These are phyloP conservation scores for Penicillium robsamsonii DNA, from an alignment of 495 filamentous ascomycete species.

Conservation along the genomic window DNA sequence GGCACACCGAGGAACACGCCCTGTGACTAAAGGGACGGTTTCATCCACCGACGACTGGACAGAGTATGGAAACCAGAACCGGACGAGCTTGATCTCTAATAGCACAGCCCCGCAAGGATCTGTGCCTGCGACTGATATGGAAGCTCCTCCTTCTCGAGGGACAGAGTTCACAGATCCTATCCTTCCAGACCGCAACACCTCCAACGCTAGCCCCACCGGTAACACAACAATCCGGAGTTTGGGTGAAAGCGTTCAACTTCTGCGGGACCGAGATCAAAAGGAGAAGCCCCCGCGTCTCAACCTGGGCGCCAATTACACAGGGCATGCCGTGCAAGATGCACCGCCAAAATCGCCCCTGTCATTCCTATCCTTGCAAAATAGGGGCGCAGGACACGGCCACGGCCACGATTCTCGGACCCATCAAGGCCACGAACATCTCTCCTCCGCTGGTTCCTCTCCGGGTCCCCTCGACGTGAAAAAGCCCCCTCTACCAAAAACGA, in stretches of 20 bases:
- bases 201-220: constrained; percentile 71
- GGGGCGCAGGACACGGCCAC: constrained; percentile 42
- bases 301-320: constrained; percentile 55
- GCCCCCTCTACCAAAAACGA: constrained; percentile 29
- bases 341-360: constrained; percentile 68
- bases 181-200: constrained; percentile 62
- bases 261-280: constrained; percentile 55
- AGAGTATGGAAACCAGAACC: constrained; percentile 47
- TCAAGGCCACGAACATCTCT: constrained; percentile 75
- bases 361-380: constrained; percentile 60
- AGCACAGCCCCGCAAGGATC: constrained; percentile 40
- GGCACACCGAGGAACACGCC: constrained; percentile 72
- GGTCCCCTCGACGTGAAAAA: constrained; percentile 38
- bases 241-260: constrained; percentile 69
- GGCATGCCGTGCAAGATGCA: constrained; percentile 47
- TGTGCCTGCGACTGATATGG: constrained; percentile 50
- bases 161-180: constrained; percentile 73
- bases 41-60: constrained; percentile 43
- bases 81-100: constrained; percentile 50
- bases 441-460: constrained; percentile 74
- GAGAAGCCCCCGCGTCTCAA: constrained; percentile 55
- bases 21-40: constrained; percentile 42
- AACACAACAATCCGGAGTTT: constrained; percentile 64
- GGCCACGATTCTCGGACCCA: constrained; percentile 58
- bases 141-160: constrained; percentile 68